These are phyloP conservation scores for Omphalotus olearius DNA, from an alignment of 1,284 basidiomycete genomes.

Conservation along the genomic window DNA sequence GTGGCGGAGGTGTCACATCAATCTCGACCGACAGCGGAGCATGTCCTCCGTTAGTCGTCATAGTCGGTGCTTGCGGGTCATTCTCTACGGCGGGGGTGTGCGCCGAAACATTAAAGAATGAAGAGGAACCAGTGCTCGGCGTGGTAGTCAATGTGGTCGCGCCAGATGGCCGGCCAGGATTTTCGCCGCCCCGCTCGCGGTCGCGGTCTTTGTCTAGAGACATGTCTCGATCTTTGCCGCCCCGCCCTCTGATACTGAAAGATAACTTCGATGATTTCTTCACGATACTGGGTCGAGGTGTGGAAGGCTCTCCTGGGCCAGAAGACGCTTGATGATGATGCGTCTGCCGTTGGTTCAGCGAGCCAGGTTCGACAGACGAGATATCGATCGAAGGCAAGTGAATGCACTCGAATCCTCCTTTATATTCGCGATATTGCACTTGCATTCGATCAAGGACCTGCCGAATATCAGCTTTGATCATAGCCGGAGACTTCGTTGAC, in stretches of 20 bases:
- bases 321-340: slow-evolving; percentile 45
- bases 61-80: slow-evolving; percentile 13
- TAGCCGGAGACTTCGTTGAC: slow-evolving; percentile 80
- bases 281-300: slow-evolving; percentile 51
- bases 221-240: slow-evolving; percentile 34
- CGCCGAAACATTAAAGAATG: slow-evolving; percentile 72
- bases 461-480: slow-evolving; percentile 82
- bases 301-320: slow-evolving; percentile 43
- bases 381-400: slow-evolving; percentile 93
- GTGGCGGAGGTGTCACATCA: slow-evolving; percentile 23
- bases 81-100: slow-evolving; percentile 41
- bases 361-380: slow-evolving; percentile 51
- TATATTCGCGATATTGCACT: slow-evolving; percentile 89
- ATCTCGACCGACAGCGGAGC: slow-evolving; percentile 23
- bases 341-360: slow-evolving; percentile 25
- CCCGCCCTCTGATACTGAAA: slow-evolving; percentile 31
- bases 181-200: slow-evolving; percentile 32
- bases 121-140: slow-evolving; percentile 71
- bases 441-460: slow-evolving; percentile 91
- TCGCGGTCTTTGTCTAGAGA: slow-evolving; percentile 24
- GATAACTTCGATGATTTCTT: slow-evolving; percentile 77
- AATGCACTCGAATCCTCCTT: slow-evolving; percentile 93
- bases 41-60: slow-evolving; percentile 16
- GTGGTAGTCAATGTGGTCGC: slow-evolving; percentile 53
- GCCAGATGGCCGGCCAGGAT: slow-evolving; percentile 44